Base-by-base conservation (phyloP, 2,329 filamentous ascomycete species). In the Drechmeria coniospora region DNA sequence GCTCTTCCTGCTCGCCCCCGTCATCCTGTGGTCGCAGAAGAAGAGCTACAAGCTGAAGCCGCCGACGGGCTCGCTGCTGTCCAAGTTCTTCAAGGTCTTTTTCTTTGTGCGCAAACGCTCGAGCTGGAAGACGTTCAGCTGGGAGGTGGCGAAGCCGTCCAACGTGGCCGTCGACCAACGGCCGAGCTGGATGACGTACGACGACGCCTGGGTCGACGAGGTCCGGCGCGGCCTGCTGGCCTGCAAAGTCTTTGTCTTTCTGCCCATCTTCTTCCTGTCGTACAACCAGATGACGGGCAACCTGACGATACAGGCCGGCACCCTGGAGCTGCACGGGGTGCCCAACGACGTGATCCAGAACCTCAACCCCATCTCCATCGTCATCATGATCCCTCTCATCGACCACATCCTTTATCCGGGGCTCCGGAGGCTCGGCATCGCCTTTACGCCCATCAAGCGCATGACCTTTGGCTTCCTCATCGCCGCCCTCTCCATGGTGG, bases 181-280 rank as follows among this genome's bases (percentile, higher is more conserved):
- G 30, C 79, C 79, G 0, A 22, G 30, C 0, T 86, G 78, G 78
- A 84, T 86, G 75, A 79, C 74, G 0, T 84, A 83, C 40, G 79
- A 87, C 36, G 81, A 87, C 39, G 69, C 70, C 28, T 87, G 79
- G 79, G 79, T 87, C 19, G 79, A 83, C 45, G 77, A 86, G 46
- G 72, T 84, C 26, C 63, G 63, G 28, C 74, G 79, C 51, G 79
- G 77, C 35, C 57, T 79, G 31, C 61, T 66, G 40, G 75, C 76
- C 31, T 80, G 75, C 57, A 62, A 68, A 37, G 77, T 82, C 19
- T 86, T 80, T 51, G 51, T 73, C 35, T 82, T 76, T 59, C 66
- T 74, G 31, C 76, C 77, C 22, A 63, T 74, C 37, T 72, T 68
- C 53, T 71, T 65, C 57, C 53, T 65, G 30, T 58, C 61, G 16